Conservation (phyloP, 2,329 filamentous ascomycete genomes). For the Phoma herbarum region DNA sequence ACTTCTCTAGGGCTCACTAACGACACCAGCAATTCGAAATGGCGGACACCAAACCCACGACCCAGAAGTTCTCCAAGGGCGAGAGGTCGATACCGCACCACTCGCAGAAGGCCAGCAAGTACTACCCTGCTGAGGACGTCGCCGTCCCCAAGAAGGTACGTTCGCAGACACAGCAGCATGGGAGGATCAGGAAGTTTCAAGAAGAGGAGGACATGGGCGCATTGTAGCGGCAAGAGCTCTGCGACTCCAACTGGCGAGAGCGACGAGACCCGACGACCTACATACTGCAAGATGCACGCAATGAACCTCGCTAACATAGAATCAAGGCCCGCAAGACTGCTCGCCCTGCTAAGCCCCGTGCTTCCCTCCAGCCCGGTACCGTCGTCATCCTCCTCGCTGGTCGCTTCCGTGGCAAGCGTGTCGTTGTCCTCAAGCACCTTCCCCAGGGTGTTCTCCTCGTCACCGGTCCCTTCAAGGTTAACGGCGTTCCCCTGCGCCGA, state of each 20-base stretch:
- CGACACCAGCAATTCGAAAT: constrained; percentile 66
- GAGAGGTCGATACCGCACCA: constrained; percentile 87
- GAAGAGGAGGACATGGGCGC: constrained; percentile 28
- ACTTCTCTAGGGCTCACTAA: constrained; percentile 34
- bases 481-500: constrained; percentile 95
- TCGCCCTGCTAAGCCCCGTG: constrained; percentile 85
- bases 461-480: constrained; percentile 99
- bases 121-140: constrained; percentile 97
- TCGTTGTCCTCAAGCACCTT: constrained; percentile 97
- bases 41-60: constrained; percentile 65
- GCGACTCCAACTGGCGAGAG: constrained; percentile 17
- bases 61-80: constrained; percentile 98
- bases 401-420: constrained; percentile 99
- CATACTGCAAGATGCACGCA: constrained; percentile 11
- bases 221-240: constrained; percentile 11
- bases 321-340: constrained; percentile 90
- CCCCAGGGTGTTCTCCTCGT: constrained; percentile 98
- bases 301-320: constrained; percentile 40
- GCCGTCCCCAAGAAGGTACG: constrained; percentile 92
- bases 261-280: constrained; percentile 12
- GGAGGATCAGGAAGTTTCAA: constrained; percentile 13
- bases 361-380: constrained; percentile 91
- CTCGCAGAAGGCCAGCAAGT: constrained; percentile 96
- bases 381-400: constrained; percentile 99
- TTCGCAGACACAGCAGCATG: constrained; percentile 48